A percentile compares a stretch with the other conserved stretches of the same genome.
These are phyloP conservation scores for Rhodotorula glutinis DNA, from an alignment of 1,284 basidiomycete genomes.

Conservation along the genomic window DNA sequence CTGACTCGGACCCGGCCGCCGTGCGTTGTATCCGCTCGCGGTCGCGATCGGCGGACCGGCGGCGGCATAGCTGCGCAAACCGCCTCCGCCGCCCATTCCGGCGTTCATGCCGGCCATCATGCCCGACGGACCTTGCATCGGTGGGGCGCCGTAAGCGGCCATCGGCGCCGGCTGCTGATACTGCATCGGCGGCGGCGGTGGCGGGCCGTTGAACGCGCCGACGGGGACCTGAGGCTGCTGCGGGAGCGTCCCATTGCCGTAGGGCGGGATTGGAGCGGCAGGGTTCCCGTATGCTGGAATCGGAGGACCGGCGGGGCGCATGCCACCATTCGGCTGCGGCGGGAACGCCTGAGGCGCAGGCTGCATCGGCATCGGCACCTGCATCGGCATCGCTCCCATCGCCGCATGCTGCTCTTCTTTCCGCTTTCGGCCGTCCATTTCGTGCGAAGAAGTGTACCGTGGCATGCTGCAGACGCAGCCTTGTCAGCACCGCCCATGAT, in stretches of 20 bases:
- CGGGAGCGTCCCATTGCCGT: not conserved
- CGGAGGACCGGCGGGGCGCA: not conserved
- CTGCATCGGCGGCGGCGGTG: not conserved
- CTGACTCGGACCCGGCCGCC: not conserved
- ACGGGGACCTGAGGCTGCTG: not conserved
- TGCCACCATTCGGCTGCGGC: not conserved
- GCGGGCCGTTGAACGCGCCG: not conserved
- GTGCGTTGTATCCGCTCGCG: not conserved
- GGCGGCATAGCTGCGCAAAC: not conserved
- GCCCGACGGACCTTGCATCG: not conserved
- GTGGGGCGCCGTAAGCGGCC: not conserved
- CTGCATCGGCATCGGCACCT: not conserved
- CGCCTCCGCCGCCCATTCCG: not conserved
- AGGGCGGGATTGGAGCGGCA: not conserved
- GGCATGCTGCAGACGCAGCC: constrained; percentile 59
- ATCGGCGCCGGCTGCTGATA: not conserved
- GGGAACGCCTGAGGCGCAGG: not conserved
- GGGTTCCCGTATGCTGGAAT: not conserved
- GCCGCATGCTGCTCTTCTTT: constrained; percentile 42
- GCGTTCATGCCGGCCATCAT: not conserved
- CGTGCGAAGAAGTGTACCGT: constrained; percentile 73
- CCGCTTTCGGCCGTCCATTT: constrained; percentile 73
- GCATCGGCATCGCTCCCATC: not conserved
- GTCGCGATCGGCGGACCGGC: not conserved
- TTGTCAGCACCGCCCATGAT: not conserved